Base-by-base conservation (phyloP, 1,139 yeast species). In the Pichia sp. region DNA sequence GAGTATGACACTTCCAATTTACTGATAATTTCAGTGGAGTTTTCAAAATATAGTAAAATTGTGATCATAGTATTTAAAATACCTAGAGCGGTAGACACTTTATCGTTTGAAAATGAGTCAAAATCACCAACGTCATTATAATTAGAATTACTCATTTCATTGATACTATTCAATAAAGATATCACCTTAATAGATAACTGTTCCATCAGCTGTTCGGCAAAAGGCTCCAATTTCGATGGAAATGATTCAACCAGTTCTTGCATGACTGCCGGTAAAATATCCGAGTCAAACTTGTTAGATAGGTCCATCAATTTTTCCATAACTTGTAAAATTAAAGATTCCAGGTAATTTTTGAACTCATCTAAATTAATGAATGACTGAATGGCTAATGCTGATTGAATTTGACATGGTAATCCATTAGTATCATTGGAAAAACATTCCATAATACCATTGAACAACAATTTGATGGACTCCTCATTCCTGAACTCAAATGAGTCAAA, bases 231-330 rank as follows among this genome's bases (percentile, higher is more conserved):
- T 63, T 90, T 95, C 54, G 81, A 86, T 4, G 95, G 75, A 62
- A 84, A 92, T 47, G 77, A 79, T 58, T 90, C 97, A 28, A 92
- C 97, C 61, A 95, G 83, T 56, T 90, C 97, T 67, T 92, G 97
- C 85, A 92, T 87, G 16, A 92, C 96, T 35, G 84, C 85, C 23
- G 95, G 79, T 36, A 92, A 75, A 2, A 92, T 78, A 61, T 92
- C 98, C 50, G 84, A 81, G 56, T 92, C 98, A 51, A 90, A 78
- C 52, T 82, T 82, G 59, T 86, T 84, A 7, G 95, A 82, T 41
- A 92, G 67, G 29, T 76, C 78, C 54, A 92, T 69, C 47, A 92
- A 67, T 54, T 77, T 80, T 47, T 87, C 86, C 88, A 92, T 86
- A 3, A 90, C 80, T 38, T 85, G 85, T 33, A 92, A 76, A 45